These are phyloP conservation scores for Fraxinus baroniana DNA, from an alignment of 305 asterid genomes.

Conservation along the genomic window DNA sequence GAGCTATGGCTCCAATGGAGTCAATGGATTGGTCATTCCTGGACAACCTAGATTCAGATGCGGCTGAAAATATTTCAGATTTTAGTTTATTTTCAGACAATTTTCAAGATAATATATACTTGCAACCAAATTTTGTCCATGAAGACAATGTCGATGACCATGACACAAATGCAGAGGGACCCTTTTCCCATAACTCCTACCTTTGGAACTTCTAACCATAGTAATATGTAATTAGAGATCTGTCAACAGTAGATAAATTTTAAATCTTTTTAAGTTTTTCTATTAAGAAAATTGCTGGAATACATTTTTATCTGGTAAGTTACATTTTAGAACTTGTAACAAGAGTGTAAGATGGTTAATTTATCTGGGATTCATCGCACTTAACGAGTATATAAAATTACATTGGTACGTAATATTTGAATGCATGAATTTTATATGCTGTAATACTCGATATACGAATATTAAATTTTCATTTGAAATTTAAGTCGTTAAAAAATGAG, in stretches of 20 bases:
- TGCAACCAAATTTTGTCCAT: conserved; percentile 15
- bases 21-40: conserved; percentile 46
- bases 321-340: not conserved
- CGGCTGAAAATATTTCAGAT: conserved; percentile 20
- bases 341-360: too few species aligned
- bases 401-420: not conserved
- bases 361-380: too few species aligned
- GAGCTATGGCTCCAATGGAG: conserved; percentile 20
- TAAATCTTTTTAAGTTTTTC: too few species aligned
- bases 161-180: conserved; percentile 19
- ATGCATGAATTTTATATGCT: not conserved
- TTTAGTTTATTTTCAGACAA: conserved; percentile 39
- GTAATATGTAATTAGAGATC: not conserved
- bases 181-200: conserved; percentile 20
- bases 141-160: not conserved
- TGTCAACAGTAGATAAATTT: not conserved
- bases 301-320: not conserved
- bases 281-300: too few species aligned
- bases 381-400: too few species aligned
- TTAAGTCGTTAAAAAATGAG: not conserved
- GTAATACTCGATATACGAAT: not conserved
- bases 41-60: conserved; percentile 28
- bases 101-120: conserved; percentile 21
- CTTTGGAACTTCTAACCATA: conserved; percentile 41
- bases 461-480: not conserved